phyloP scores from a whole-genome alignment of 2,329 filamentous ascomycete species.

The Coniochaeta hoffmannii region DNA sequence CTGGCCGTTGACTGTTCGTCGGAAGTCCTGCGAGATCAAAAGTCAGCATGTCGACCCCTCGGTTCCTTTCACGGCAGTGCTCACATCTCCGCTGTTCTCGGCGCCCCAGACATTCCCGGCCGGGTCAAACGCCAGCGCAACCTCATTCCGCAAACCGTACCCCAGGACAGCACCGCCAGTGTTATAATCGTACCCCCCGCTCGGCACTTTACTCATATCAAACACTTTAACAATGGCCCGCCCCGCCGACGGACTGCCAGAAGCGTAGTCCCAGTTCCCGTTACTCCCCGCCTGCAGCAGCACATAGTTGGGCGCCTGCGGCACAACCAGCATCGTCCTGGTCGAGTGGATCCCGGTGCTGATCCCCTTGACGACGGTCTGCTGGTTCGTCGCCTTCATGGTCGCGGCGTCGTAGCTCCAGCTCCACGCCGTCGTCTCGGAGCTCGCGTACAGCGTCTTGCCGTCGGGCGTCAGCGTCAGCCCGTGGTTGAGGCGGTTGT shows the following conservation, averaged over 20 bases:
- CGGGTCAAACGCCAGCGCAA: slow-evolving; percentile 48
- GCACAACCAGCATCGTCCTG: slow-evolving; percentile 27
- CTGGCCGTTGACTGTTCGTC: slow-evolving; percentile 34
- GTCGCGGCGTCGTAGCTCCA: slow-evolving; percentile 49
- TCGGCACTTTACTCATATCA: slow-evolving; percentile 26
- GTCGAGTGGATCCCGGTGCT: slow-evolving; percentile 31
- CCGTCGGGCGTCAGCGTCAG: slow-evolving; percentile 30
- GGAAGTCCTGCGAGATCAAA: too few relatives aligned
- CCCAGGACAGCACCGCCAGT: slow-evolving; percentile 30
- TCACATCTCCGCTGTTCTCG: slow-evolving; percentile 39
- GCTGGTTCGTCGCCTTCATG: slow-evolving; percentile 35
- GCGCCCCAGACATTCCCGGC: slow-evolving; percentile 42
- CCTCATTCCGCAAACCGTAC: slow-evolving; percentile 51
- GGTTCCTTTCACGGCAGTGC: too few relatives aligned
- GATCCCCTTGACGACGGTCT: slow-evolving; percentile 30
- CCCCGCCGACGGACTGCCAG: slow-evolving; percentile 23
- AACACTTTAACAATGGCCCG: slow-evolving; percentile 35
- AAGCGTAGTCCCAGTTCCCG: slow-evolving; percentile 28
- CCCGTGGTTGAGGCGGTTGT: slow-evolving; percentile 30
- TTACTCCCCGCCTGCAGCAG: slow-evolving; percentile 31
- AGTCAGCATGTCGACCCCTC: too few relatives aligned
- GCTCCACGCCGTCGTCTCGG: slow-evolving; percentile 37
- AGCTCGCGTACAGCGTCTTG: slow-evolving; percentile 29
- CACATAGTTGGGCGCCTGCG: slow-evolving; percentile 26
- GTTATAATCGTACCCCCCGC: slow-evolving; percentile 28